These are phyloP conservation scores for Kodamaea nitidulidarum DNA, from an alignment of 805 yeast species.

Conservation along the genomic window DNA sequence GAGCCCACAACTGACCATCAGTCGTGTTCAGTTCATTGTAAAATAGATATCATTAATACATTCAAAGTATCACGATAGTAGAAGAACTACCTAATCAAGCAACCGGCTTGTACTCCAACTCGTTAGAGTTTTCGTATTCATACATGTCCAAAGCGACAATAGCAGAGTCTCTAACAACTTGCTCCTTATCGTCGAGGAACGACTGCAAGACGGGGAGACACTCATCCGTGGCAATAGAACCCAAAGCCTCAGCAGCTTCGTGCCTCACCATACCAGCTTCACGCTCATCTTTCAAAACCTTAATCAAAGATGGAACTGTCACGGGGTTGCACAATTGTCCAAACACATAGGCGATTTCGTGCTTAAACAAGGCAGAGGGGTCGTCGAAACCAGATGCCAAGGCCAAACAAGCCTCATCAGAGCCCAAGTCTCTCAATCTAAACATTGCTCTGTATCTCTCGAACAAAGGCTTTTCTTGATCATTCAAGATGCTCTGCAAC, in stretches of 20 bases:
- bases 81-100: background rate
- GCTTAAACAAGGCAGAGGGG: constrained; percentile 90
- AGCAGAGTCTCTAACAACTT: constrained; percentile 94
- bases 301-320: constrained; percentile 80
- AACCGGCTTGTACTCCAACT: constrained; percentile 65
- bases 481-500: constrained; percentile 65
- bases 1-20: background rate
- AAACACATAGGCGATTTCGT: constrained; percentile 96
- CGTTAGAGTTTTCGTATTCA: constrained; percentile 84
- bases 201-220: constrained; percentile 82
- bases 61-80: constrained; percentile 1
- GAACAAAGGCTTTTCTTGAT: constrained; percentile 74
- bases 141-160: constrained; percentile 97
- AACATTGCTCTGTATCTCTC: constrained; percentile 98
- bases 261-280: constrained; percentile 99
- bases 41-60: constrained; percentile 8
- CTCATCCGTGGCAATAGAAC: constrained; percentile 94
- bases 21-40: constrained; percentile 5
- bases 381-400: constrained; percentile 87
- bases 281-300: constrained; percentile 66
- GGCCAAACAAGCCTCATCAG: constrained; percentile 89
- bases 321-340: constrained; percentile 95
- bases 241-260: constrained; percentile 98
- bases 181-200: constrained; percentile 75
- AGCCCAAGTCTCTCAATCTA: constrained; percentile 90